Evolutionary conservation across 371 early-diverging fungal genomes (phyloP), one percentile per base, ranked within the genome.

Genomic region (Syncephalastrum sp.): DNA sequence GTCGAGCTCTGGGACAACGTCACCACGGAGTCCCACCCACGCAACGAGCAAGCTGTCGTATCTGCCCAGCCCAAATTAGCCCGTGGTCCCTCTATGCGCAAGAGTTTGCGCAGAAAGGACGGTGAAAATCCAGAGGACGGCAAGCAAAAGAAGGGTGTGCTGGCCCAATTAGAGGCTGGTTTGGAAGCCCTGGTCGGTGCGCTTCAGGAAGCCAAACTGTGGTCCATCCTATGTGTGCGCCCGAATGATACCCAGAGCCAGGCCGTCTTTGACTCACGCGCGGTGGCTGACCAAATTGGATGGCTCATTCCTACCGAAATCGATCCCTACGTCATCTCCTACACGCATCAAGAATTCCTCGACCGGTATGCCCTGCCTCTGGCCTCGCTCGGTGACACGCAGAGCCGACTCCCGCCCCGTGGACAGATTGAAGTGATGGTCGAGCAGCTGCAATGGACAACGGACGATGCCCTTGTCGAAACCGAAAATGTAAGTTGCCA

Each of bases 201-300:
- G 6, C 70, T 96, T 33, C 84, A 85, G 53, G 91, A 90, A 57
- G 91, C 94, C 1, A 86, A 87, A 29, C 76, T 92, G 1, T 96
- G 96, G 97, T 85, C 87, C 56, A 73, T 96, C 25, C 76, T 88
- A 61, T 93, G 93, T 75, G 67, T 97, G 38, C 77, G 81, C 14
- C 89, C 92, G 1, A 87, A 88, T 60, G 83, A 86, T 54, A 69
- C 75, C 5, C 72, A 75, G 50, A 73, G 71, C 58, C 65, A 79
- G 19, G 60, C 66, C 21, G 57, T 65, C 45, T 82, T 87, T 66
- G 91, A 91, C 62, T 53, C 64, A 17, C 79, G 77, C 44, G 68
- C 67, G 47, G 82, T 94, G 7, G 53, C 68, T 52, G 58, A 72
- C 14, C 92, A 94, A 65, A 64, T 90, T 3, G 57, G 73, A 1